These are phyloP conservation scores for Uromyces viciae-fabae DNA, from an alignment of 1,284 basidiomycete species.

Conservation along the genomic window DNA sequence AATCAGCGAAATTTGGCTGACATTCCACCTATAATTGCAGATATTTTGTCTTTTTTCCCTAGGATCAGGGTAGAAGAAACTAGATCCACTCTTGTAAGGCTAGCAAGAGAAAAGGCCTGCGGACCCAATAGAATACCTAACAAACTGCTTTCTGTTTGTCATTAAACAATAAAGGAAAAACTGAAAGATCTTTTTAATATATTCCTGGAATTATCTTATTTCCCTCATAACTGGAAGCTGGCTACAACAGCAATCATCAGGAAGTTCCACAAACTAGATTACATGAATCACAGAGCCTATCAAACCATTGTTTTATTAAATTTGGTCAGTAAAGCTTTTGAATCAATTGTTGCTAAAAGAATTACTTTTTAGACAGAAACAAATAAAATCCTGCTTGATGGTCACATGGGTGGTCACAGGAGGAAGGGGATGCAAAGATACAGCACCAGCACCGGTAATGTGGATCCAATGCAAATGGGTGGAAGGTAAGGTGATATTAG, in stretches of 20 bases:
- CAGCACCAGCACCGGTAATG: neutral
- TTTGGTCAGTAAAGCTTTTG: neutral
- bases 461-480: too few species aligned
- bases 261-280: neutral
- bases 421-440: neutral
- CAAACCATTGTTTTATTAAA: neutral
- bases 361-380: neutral
- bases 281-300: neutral
- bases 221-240: neutral
- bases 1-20: neutral
- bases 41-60: neutral
- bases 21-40: too few species aligned
- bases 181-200: neutral
- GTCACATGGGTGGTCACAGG: constrained; percentile 2
- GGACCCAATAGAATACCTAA: constrained; percentile 4
- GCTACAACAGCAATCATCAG: neutral
- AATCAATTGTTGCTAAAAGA: neutral
- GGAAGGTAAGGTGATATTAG: too few species aligned
- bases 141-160: neutral
- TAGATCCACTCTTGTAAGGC: neutral
- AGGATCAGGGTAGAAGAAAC: neutral
- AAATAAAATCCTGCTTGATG: neutral
- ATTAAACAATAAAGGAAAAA: too few species aligned
- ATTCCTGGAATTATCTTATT: neutral
- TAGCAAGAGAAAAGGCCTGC: neutral